Base-by-base conservation (phyloP, 2,329 filamentous ascomycete species). In the Fusarium burgessii region DNA sequence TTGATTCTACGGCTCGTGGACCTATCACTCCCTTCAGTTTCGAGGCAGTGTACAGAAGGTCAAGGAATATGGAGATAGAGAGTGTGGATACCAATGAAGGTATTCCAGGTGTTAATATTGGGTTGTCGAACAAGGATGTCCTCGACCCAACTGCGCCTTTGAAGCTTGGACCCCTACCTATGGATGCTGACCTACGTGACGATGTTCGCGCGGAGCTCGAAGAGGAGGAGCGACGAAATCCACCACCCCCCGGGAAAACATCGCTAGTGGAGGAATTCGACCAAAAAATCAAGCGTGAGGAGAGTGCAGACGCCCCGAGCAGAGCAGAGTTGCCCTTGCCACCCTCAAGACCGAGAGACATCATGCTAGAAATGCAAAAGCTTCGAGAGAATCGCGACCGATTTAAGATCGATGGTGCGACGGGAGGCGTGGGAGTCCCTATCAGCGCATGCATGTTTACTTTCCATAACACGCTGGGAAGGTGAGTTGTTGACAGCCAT, bases 361-460 rank as follows among this genome's bases (percentile, higher is more conserved):
- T 99, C 11, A 90, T 93, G 32, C 93, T 98, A 84, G 96, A 98
- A 80, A 94, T 98, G 76, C 93, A 96, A 77, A 96, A 95, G 78
- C 90, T 98, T 13, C 93, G 94, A 71, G 96, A 99, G 80, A 93
- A 97, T 77, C 90, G 96, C 25, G 95, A 98, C 77, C 89, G 95
- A 20, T 97, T 98, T 80, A 92, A 90, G 78, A 95, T 98, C 62
- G 93, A 97, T 65, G 90, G 91, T 23, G 89, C 92, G 36, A 95
- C 93, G 15, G 93, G 94, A 18, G 95, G 95, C 12, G 88, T 95
- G 54, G 94, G 95, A 17, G 90, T 94, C 58, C 91, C 91, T 29
- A 87, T 98, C 65, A 97, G 94, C 76, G 91, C 97, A 27, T 96
- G 93, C 84, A 98, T 98, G 93, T 98, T 97, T 79, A 99, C 96